These are phyloP conservation scores for Pleomassaria siparia DNA, from an alignment of 2,329 filamentous ascomycete species.

Conservation along the genomic window DNA sequence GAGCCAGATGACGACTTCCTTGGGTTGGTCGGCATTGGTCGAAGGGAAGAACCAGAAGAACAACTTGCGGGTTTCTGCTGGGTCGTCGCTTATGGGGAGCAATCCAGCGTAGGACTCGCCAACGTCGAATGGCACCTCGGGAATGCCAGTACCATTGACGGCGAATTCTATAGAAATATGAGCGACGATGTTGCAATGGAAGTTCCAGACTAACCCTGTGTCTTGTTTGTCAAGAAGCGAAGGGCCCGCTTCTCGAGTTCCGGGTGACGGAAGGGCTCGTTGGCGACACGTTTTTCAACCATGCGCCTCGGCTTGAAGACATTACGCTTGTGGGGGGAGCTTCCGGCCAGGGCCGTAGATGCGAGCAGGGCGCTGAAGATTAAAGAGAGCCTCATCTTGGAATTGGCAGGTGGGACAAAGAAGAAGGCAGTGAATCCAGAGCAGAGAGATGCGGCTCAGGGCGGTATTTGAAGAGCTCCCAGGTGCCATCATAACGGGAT, in stretches of 20 bases:
- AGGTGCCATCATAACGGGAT: constrained; percentile 12
- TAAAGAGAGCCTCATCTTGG: constrained; percentile 37
- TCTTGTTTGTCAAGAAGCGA: constrained; percentile 37
- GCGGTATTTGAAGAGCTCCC: constrained; percentile 13
- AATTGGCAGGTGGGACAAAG: constrained; percentile 9
- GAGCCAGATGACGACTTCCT: constrained; percentile 63
- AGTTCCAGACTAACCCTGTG: constrained; percentile 25
- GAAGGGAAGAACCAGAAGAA: constrained; percentile 70
- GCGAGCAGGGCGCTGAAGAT: constrained; percentile 28
- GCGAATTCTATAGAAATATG: constrained; percentile 55
- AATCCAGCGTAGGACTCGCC: constrained; percentile 66
- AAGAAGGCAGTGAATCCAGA: constrained; percentile 5
- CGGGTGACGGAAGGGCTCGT: constrained; percentile 32
- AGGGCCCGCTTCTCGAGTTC: constrained; percentile 38
- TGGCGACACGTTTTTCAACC: constrained; percentile 30
- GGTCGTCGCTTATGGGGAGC: constrained; percentile 57
- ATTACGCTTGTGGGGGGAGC: constrained; percentile 27
- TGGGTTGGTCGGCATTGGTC: constrained; percentile 49
- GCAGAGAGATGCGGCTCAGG: not conserved
- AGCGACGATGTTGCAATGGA: constrained; percentile 4
- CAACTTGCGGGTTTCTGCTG: constrained; percentile 55
- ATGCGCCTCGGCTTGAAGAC: constrained; percentile 25
- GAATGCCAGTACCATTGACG: constrained; percentile 65
- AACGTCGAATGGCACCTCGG: constrained; percentile 70
- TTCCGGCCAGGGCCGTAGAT: constrained; percentile 32